Percentiles rank a stretch among this genome's conserved stretches.
phyloP scores from a whole-genome alignment of 1,284 basidiomycete species.

The Cutaneotrichosporon spelunceum region DNA sequence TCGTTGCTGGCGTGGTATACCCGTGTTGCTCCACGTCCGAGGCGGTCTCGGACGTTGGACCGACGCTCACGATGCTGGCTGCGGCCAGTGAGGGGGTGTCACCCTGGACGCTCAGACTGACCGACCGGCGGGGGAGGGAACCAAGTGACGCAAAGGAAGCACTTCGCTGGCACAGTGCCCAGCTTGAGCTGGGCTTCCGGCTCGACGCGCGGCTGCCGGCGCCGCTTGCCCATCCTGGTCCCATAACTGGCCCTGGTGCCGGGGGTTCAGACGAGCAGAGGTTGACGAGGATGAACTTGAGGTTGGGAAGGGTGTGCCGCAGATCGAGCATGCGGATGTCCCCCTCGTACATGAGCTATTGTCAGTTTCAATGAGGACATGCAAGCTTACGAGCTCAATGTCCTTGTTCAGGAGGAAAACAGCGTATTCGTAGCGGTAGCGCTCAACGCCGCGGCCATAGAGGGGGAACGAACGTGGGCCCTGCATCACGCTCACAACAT shows the following conservation, averaged over 20 bases:
- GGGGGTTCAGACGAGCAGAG: slow-evolving; percentile 53
- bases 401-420: slow-evolving; percentile 97
- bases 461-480: slow-evolving; percentile 90
- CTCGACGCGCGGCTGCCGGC: slow-evolving; percentile 17
- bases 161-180: background rate
- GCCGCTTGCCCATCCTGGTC: slow-evolving; percentile 23
- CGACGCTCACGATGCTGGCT: slow-evolving; percentile 1
- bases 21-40: background rate
- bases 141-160: background rate
- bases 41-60: background rate
- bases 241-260: slow-evolving; percentile 20
- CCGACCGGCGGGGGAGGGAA: background rate
- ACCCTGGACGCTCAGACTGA: background rate
- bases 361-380: slow-evolving; percentile 14
- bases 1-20: background rate
- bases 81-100: slow-evolving; percentile 7
- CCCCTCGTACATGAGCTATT: slow-evolving; percentile 81
- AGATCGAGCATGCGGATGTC: slow-evolving; percentile 85
- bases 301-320: slow-evolving; percentile 91
- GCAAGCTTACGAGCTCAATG: slow-evolving; percentile 77
- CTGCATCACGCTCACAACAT: slow-evolving; percentile 88
- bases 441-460: slow-evolving; percentile 89
- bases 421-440: slow-evolving; percentile 95
- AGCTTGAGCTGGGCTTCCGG: slow-evolving; percentile 15
- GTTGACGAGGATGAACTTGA: slow-evolving; percentile 88